Conservation (phyloP, 768 basidiomycete genomes). For the Boletales sp. region DNA sequence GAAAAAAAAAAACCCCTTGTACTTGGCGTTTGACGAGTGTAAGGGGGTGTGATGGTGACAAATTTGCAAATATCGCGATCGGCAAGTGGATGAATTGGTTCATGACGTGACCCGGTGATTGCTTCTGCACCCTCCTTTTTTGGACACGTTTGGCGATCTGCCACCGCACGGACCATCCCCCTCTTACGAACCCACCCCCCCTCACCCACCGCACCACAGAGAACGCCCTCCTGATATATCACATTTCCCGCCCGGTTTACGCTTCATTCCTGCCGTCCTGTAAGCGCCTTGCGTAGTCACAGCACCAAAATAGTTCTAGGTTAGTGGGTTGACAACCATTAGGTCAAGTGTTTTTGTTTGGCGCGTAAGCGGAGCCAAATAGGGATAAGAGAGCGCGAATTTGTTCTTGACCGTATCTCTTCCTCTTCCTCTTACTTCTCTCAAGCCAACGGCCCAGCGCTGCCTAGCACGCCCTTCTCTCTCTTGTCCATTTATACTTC, state of each 20-base stretch:
- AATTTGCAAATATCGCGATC: conserved; percentile 28
- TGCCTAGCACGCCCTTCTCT: conserved; percentile 60
- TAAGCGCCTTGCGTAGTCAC: conserved; percentile 7
- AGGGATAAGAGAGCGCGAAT: conserved; percentile 40
- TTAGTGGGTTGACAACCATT: conserved; percentile 20
- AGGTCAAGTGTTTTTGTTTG: conserved; percentile 37
- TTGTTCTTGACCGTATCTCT: conserved; percentile 36
- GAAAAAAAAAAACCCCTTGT: too few relatives aligned
- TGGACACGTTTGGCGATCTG: conserved; percentile 19
- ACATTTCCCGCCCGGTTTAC: too few relatives aligned
- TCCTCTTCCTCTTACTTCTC: conserved; percentile 59
- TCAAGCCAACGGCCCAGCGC: conserved; percentile 46
- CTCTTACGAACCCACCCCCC: background rate
- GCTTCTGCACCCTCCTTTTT: conserved; percentile 8
- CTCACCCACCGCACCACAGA: background rate
- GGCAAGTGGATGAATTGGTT: conserved; percentile 26
- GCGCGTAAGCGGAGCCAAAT: conserved; percentile 40
- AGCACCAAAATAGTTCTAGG: conserved; percentile 3
- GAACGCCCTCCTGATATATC: background rate
- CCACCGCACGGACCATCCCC: conserved; percentile 29
- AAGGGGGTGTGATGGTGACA: conserved; percentile 4
- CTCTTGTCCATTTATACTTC: conserved; percentile 53
- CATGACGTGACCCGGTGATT: conserved; percentile 33
- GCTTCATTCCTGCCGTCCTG: background rate
- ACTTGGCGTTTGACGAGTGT: too few relatives aligned